phyloP scores from a whole-genome alignment of 2,329 filamentous ascomycete species.

The Pseudogymnoascus verrucosus region DNA sequence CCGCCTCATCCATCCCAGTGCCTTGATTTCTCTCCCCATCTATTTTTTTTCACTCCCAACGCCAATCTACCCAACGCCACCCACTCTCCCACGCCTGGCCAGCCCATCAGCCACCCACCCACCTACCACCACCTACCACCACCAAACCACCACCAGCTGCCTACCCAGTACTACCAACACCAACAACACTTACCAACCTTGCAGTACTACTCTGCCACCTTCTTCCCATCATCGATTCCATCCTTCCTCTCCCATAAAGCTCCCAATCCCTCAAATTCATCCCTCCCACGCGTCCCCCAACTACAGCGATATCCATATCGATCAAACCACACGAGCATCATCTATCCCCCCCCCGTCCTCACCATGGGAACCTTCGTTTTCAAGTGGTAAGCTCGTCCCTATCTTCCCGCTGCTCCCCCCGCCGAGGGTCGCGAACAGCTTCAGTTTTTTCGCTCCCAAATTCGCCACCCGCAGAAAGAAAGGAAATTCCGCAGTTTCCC shows the following conservation, averaged over 20 bases:
- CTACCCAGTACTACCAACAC: neutral
- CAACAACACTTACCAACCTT: neutral
- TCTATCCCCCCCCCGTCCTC: conserved; percentile 6
- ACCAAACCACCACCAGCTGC: neutral
- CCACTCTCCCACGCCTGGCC: neutral
- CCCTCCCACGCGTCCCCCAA: neutral
- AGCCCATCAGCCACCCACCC: neutral
- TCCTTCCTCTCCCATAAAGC: neutral
- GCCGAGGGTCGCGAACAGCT: conserved; percentile 13
- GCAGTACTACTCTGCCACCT: no score
- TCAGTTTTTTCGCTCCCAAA: conserved; percentile 14
- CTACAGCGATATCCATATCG: neutral
- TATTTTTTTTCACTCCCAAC: no score
- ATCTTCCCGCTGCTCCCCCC: conserved; percentile 13
- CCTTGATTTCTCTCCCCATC: no score
- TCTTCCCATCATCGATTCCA: no score
- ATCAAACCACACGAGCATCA: neutral
- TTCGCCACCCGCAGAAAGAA: conserved; percentile 13
- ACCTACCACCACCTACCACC: neutral
- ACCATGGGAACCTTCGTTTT: conserved; percentile 62
- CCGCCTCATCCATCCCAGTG: no score
- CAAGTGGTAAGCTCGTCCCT: conserved; percentile 52
- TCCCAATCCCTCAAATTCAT: neutral
- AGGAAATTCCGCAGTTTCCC: neutral
- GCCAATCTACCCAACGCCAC: neutral